Evolutionary conservation across 495 filamentous ascomycete genomes (phyloP).

Genomic region (Tuber aestivum): DNA sequence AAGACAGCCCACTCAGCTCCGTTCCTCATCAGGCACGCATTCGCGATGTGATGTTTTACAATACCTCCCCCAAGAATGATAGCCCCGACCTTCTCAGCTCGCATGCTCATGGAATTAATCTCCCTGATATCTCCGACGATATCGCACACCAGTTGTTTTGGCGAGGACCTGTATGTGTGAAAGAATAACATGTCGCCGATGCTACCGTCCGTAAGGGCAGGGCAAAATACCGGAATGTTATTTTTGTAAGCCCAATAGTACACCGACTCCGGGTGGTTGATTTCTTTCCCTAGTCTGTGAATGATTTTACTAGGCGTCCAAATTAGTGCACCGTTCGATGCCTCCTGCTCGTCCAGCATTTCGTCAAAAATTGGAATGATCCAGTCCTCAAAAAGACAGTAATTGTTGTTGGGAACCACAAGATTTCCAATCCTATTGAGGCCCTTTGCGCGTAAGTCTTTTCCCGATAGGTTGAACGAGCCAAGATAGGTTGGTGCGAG

Average conservation of each 20-base stretch:
- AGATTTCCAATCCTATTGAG: constrained; percentile 95
- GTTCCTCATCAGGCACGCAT: constrained; percentile 93
- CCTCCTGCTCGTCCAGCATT: constrained; percentile 91
- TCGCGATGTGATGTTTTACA: constrained; percentile 96
- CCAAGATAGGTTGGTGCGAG: constrained; percentile 88
- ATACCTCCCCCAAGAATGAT: constrained; percentile 90
- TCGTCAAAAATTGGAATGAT: constrained; percentile 80
- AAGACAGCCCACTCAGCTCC: constrained; percentile 95
- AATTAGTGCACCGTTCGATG: constrained; percentile 57
- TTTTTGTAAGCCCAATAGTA: constrained; percentile 94
- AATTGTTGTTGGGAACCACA: constrained; percentile 93
- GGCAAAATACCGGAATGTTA: constrained; percentile 92
- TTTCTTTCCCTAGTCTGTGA: constrained; percentile 77
- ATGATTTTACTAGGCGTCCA: constrained; percentile 93
- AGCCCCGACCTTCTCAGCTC: constrained; percentile 79
- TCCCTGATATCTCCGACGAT: constrained; percentile 82
- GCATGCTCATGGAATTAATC: constrained; percentile 82
- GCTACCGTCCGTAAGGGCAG: constrained; percentile 88
- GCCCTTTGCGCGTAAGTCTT: constrained; percentile 69
- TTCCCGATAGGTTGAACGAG: constrained; percentile 67
- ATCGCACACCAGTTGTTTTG: constrained; percentile 70
- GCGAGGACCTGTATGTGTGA: constrained; percentile 82
- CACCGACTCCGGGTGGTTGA: constrained; percentile 80
- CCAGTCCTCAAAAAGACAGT: constrained; percentile 97
- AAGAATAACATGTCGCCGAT: constrained; percentile 97